These are phyloP conservation scores for Aquilaria malaccensis DNA, from an alignment of 345 rosid species.

Conservation along the genomic window DNA sequence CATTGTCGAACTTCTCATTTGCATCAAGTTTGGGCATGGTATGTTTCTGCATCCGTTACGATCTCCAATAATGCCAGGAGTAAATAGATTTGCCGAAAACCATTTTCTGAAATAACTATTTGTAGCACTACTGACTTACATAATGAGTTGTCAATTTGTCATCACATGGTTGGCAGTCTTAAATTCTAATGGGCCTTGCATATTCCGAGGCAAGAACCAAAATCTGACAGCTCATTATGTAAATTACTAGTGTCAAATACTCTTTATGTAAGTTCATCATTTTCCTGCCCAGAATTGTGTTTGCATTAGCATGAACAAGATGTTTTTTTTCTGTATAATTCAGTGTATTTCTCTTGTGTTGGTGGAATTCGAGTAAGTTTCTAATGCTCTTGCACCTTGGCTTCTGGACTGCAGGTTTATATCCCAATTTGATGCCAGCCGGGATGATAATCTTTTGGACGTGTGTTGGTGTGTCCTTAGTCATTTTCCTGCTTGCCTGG, in stretches of 20 bases:
- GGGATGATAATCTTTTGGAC: conserved; percentile 74
- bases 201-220: too few relatives aligned
- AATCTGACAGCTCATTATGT: too few relatives aligned
- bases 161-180: background rate
- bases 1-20: conserved; percentile 91
- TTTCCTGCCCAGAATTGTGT: too few relatives aligned
- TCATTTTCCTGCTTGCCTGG: conserved; percentile 60
- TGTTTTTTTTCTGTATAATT: background rate
- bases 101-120: background rate
- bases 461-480: conserved; percentile 47
- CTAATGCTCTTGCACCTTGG: background rate
- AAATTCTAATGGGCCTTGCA: background rate
- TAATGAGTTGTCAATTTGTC: background rate
- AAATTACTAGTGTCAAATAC: too few relatives aligned
- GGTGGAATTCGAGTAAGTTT: too few relatives aligned
- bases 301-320: background rate
- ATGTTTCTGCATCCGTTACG: conserved; percentile 5
- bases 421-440: conserved; percentile 79
- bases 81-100: conserved; percentile 2
- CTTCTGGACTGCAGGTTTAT: conserved; percentile 45
- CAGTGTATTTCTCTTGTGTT: too few relatives aligned
- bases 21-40: conserved; percentile 98
- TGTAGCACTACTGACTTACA: background rate
- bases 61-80: too few relatives aligned
- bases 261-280: too few relatives aligned